Evolutionary conservation across 257 asterid genomes (phyloP), one percentile per base, ranked within the genome.

Genomic region (Mentha longifolia): DNA sequence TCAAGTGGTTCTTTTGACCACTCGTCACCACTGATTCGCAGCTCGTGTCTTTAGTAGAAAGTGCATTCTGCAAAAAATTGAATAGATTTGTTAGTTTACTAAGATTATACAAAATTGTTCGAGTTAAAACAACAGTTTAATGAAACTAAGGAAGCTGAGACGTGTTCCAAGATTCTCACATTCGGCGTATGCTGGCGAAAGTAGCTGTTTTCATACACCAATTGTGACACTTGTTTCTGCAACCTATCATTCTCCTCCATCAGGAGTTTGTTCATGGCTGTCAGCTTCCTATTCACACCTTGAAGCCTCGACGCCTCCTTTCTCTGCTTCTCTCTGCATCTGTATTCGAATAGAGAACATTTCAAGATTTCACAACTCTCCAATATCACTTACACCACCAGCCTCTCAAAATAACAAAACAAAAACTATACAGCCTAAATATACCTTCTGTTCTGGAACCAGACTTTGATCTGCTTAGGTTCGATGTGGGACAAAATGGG

Each of bases 361-460:
- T 73, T 71, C 55, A 63, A 33, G 51, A 68, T 43, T 42, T 43
- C 8, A 56, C 60, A 50, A 31, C 15, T 10, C 47, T 16, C 35
- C 62, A 42, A 46, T 43, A 55, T 64, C 58, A 20, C 13, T 11
- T 10, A 39, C 19, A 56, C 39, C 17, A 73, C 55, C 39, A 64
- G 12, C 56, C 64, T 19, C 9, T 14, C 63, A 19, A 28, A 15
- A 20, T 25, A 52, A n/a, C n/a, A 56, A 25, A 50, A 12, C 56
- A 63, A 13, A 22, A 30, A 63, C 22, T 57, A 9, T 19, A 37
- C n/a, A 42, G 12, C 19, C 30, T 31, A 63, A 35, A 64, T 81
- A 64, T 81, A 91, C 97, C 97, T 87, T 79, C 97, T 85, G 80
- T 91, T 91, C 80, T 91, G 97, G 71, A 91, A 91, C 97, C 97